Evolutionary conservation across 2,329 filamentous ascomycete genomes (phyloP), one percentile per base, ranked within the genome.

Genomic region (Alternaria sp.): DNA sequence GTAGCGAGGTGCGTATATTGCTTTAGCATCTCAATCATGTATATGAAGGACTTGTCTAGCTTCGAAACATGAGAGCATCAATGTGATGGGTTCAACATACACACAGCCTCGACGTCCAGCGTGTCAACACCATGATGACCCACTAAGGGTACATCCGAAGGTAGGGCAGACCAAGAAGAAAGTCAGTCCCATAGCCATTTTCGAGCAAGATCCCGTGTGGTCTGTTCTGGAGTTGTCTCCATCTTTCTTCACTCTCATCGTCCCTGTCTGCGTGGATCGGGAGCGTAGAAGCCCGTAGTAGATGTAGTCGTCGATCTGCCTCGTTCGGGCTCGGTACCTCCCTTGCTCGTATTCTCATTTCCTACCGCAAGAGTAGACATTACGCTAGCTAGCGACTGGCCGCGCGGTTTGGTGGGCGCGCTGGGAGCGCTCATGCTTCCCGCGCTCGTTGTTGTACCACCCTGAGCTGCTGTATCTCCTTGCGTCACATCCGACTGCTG

Each of bases 211-310:
- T 33, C 15, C 37, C 37, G 4, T 41, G 30, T 10, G 12, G 9
- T 23, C 1, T 41, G 49, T 25, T 10, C 1, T 25, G 9, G 20
- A 9, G 23, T 4, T 12, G 49, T 7, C 3, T 5, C 4, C 2
- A 37, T 25, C 8, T 15, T 53, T 12, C 14, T 14, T 23, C 3
- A 9, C 7, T 9, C 18, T 28, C 14, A 56, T 15, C 41, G 43
- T 11, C 28, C 21, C 30, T 43, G 30, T 46, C 37, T 61, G 12
- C 55, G 41, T 4, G 55, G 59, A 47, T 61, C 60, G 6, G 55
- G 26, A 4, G 44, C 45, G 12, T 58, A 61, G 18, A 58, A 46
- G 10, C 20, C 21, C 8, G 55, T 61, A 18, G 20, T 53, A 0
- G 49, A 53, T 6, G 10, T 20, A 11, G 28, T 28, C 23, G 23